Conservation (phyloP, 177 flowering plant species). For the Telopea speciosissima region DNA sequence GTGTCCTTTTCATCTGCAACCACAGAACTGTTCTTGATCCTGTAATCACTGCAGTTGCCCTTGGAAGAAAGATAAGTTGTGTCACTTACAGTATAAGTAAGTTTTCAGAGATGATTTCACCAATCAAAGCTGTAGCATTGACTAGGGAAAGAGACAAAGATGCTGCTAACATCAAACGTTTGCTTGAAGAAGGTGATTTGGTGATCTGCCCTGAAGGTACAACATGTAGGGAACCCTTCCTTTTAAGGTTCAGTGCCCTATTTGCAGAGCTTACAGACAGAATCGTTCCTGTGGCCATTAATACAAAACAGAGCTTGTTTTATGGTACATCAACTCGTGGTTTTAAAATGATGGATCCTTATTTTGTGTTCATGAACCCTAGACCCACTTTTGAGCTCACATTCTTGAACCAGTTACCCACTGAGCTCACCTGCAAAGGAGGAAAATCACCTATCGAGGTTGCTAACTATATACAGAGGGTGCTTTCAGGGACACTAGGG, state of each 20-base stretch:
- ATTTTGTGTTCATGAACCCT: slow-evolving; percentile 29
- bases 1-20: neutral
- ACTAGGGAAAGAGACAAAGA: slow-evolving; percentile 25
- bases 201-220: slow-evolving; percentile 32
- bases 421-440: slow-evolving; percentile 22
- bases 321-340: slow-evolving; percentile 24
- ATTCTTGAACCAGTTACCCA: slow-evolving; percentile 23
- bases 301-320: slow-evolving; percentile 23
- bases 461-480: slow-evolving; percentile 26
- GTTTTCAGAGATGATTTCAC: slow-evolving; percentile 22
- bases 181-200: slow-evolving; percentile 27
- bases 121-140: slow-evolving; percentile 25
- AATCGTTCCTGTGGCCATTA: slow-evolving; percentile 30
- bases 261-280: slow-evolving; percentile 28
- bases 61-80: slow-evolving; percentile 11
- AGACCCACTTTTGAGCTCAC: slow-evolving; percentile 28
- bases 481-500: slow-evolving; percentile 22
- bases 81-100: slow-evolving; percentile 30
- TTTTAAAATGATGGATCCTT: slow-evolving; percentile 24
- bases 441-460: slow-evolving; percentile 27
- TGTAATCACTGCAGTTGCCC: neutral
- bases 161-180: slow-evolving; percentile 21
- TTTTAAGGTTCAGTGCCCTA: slow-evolving; percentile 27
- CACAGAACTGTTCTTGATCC: neutral
- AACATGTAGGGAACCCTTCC: slow-evolving; percentile 28